phyloP scores from a whole-genome alignment of 805 yeast species.

The Saturnispora gosingensis region DNA sequence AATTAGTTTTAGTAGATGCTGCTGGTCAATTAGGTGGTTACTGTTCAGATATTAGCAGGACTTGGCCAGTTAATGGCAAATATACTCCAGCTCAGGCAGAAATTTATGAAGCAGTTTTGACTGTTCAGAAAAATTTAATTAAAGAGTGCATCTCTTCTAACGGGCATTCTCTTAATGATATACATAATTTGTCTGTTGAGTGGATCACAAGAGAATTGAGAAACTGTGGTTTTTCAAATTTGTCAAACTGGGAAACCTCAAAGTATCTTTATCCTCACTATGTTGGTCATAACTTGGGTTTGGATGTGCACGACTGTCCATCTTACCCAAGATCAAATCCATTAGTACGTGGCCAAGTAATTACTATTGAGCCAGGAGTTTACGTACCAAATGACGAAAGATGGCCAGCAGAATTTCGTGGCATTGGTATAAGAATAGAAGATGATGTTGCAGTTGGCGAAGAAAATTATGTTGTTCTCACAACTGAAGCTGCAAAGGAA shows the following conservation, averaged over 20 bases:
- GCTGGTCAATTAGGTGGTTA: constrained; percentile 92
- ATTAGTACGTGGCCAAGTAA: constrained; percentile 63
- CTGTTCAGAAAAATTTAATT: constrained; percentile 74
- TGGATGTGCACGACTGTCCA: constrained; percentile 84
- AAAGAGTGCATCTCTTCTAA: constrained; percentile 48
- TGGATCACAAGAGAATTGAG: constrained; percentile 54
- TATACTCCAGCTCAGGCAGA: constrained; percentile 77
- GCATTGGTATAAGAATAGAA: constrained; percentile 90
- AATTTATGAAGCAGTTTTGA: constrained; percentile 78
- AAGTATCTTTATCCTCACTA: constrained; percentile 78
- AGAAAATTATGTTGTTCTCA: constrained; percentile 45
- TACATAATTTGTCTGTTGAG: constrained; percentile 62
- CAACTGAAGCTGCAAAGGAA: constrained; percentile 82
- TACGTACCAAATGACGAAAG: constrained; percentile 67
- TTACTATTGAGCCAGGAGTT: constrained; percentile 94
- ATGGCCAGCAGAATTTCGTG: constrained; percentile 75
- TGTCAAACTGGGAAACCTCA: constrained; percentile 45
- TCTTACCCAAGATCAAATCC: constrained; percentile 44
- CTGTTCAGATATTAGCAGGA: constrained; percentile 89
- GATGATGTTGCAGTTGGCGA: constrained; percentile 82
- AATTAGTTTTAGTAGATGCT: constrained; percentile 82
- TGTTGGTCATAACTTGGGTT: constrained; percentile 90
- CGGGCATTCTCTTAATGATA: constrained; percentile 53
- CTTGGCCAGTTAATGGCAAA: constrained; percentile 83
- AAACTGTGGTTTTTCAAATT: constrained; percentile 57